Evolutionary conservation across 495 filamentous ascomycete species (phyloP).

Genomic region (Corynascus novoguineensis): DNA sequence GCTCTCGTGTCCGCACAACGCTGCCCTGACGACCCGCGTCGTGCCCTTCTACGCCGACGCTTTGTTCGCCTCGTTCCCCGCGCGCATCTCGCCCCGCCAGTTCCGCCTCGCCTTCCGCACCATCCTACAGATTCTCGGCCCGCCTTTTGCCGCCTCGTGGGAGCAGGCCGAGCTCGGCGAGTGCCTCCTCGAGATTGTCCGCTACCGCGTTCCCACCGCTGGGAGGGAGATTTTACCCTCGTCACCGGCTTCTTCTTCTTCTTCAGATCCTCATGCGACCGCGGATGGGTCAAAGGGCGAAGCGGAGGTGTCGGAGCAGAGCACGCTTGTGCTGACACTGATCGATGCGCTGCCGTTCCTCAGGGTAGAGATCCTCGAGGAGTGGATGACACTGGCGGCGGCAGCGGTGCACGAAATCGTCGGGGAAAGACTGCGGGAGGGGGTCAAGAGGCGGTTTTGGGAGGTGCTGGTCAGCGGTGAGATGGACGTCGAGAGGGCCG

Average conservation of each 20-base stretch:
- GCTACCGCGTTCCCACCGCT: slow-evolving; percentile 58
- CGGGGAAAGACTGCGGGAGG: slow-evolving; percentile 56
- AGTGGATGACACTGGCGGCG: slow-evolving; percentile 59
- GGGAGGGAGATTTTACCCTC: slow-evolving; percentile 37
- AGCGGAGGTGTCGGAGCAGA: slow-evolving; percentile 65
- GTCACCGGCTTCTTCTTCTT: too few species aligned
- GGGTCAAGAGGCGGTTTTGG: slow-evolving; percentile 76
- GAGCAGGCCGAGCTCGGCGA: slow-evolving; percentile 70
- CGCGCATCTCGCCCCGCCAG: slow-evolving; percentile 76
- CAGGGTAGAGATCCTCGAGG: slow-evolving; percentile 59
- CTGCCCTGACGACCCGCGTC: slow-evolving; percentile 62
- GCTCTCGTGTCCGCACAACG: slow-evolving; percentile 72
- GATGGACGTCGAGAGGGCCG: slow-evolving; percentile 84
- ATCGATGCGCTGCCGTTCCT: slow-evolving; percentile 78
- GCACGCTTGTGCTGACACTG: slow-evolving; percentile 70
- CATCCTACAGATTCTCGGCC: slow-evolving; percentile 76
- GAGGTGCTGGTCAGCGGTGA: slow-evolving; percentile 76
- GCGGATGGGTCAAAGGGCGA: neutral
- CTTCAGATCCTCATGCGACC: too few species aligned
- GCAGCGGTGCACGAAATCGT: slow-evolving; percentile 58
- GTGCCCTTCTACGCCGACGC: slow-evolving; percentile 83
- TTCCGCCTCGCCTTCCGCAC: slow-evolving; percentile 93
- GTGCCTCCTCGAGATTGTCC: slow-evolving; percentile 73
- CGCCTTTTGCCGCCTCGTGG: slow-evolving; percentile 66
- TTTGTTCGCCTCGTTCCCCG: slow-evolving; percentile 78